Evolutionary conservation across 768 basidiomycete species (phyloP), one percentile per base, ranked within the genome.

Genomic region (Leccinellum rugosiceps): DNA sequence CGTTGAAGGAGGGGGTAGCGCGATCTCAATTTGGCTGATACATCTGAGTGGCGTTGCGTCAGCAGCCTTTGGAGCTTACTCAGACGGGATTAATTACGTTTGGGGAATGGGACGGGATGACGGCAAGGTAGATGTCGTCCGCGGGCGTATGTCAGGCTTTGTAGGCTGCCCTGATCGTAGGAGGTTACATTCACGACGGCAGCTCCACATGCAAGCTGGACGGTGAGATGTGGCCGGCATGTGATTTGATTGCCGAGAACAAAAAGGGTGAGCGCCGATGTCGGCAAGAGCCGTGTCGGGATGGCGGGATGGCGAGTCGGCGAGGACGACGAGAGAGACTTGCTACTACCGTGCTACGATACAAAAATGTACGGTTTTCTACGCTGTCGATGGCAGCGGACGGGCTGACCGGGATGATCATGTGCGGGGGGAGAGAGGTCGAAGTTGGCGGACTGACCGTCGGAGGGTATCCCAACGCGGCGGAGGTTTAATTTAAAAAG

Each of bases 401-500:
- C 4, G 43, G 32, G 17, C 15, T 38, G 35, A 35, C 6, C 26
- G 6, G 28, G 28, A 28, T 35, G 15, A 3, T 2, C n/a, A n/a
- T 0, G 6, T 11, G 21, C 15, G 30, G 35, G 9, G 26, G 32
- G 32, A 44, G 53, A 34, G 28, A 47, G 32, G 43, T 10, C 32
- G 32, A 32, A n/a, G n/a, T n/a, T n/a, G n/a, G n/a, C n/a, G 21
- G 8, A 11, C 10, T 31, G n/a, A 43, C 41, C 41, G 41, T 43
- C 41, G 41, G 41, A 43, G 41, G 41, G 48, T 54, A 13, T 34
- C 15, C 31, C 58, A 19, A n/a, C 28, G 6, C 6, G 59, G 68
- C 69, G 69, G 69, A 71, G 71, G 69, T 71, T 50, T 50, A 50
- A 50, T 50, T 50, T 71, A 57, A 68, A 43, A 70, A 60, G 49